Conservation (phyloP, 768 basidiomycete genomes). For the Mycena epipterygia region DNA sequence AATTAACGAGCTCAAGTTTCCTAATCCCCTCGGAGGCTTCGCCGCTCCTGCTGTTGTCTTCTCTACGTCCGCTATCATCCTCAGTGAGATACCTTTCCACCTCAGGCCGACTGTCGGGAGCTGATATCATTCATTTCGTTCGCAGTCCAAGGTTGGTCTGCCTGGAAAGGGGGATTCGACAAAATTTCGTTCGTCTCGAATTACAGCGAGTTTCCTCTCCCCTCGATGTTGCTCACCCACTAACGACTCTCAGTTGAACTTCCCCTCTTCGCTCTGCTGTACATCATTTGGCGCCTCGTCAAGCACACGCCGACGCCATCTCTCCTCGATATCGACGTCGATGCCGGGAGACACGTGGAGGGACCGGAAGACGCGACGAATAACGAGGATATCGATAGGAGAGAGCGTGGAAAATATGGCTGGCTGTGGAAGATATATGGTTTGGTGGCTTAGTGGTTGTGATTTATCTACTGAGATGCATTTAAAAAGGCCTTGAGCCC, state of each 20-base stretch:
- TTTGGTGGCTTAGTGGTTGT: constrained; percentile 12
- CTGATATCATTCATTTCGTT: constrained; percentile 12
- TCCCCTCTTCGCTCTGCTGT: constrained; percentile 14
- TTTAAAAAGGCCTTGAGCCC: too few species aligned
- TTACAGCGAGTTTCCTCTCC: constrained; percentile 16
- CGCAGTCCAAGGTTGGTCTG: constrained; percentile 24
- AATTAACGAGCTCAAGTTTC: constrained; percentile 15
- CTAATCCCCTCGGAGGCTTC: constrained; percentile 18
- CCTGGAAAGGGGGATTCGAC: constrained; percentile 22
- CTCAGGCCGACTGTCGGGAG: neutral
- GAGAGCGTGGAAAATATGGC: constrained; percentile 6
- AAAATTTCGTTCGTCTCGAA: constrained; percentile 18
- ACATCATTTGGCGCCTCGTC: constrained; percentile 19
- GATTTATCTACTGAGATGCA: neutral
- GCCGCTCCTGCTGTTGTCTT: constrained; percentile 22
- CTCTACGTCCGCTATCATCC: constrained; percentile 17
- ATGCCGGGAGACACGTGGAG: constrained; percentile 18
- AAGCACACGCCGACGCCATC: constrained; percentile 13
- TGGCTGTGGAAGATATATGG: constrained; percentile 21
- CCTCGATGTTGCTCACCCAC: constrained; percentile 1
- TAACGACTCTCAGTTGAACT: constrained; percentile 7
- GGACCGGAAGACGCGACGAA: constrained; percentile 12
- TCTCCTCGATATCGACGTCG: constrained; percentile 20
- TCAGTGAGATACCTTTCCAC: constrained; percentile 6
- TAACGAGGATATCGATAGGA: constrained; percentile 16